Base-by-base conservation (phyloP, 1,284 basidiomycete genomes). In the Fomitopsis palustris region DNA sequence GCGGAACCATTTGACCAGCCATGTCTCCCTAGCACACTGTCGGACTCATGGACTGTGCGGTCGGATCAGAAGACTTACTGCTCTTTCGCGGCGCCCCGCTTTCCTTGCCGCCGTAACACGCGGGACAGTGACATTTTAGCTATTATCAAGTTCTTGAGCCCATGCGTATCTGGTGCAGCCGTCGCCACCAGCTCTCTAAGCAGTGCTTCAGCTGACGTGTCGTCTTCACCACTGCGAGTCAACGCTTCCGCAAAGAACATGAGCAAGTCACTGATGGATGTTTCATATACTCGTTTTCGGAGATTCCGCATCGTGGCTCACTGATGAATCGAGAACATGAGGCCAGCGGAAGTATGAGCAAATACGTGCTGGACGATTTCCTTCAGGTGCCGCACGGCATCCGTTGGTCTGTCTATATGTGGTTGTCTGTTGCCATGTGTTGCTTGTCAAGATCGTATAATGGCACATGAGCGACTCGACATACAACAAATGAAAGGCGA, bases 1-100 rank as follows among this genome's bases (percentile, higher is more conserved):
- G 54, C 61, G 61, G 45, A 67, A 53, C 54, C 37, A 64, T 43
- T 63, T 65, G 6, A 58, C 58, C 7, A 55, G 39, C 57, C 53
- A 67, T 27, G 65, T 61, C 21, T 55, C 53, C 17, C 53, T 54
- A 21, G 23, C 25, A 12, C 33, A 27, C 14, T 37, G 14, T 17
- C 21, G 54, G 35, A 8, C 16, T 33, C 55, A 35, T 12, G 17
- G 52, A 31, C 8, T 6, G 25, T n/a, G 4, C 45, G 16, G 45
- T 31, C n/a, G n/a, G 31, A 19, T 21, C 41, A 43, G 19, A 4
- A 23, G 39, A 37, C 58, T 19, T 38, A 59, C 58, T 55, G 53
- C 29, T 41, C 42, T 42, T 45, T 31, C 2, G 58, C 58, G 7
- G 2, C 25, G 3, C 23, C 31, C 19, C 23, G 38, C n/a, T 52